Evolutionary conservation across 2,329 filamentous ascomycete genomes (phyloP), one percentile per base, ranked within the genome.

Genomic region (Nannizziopsis arthrosporioides): DNA sequence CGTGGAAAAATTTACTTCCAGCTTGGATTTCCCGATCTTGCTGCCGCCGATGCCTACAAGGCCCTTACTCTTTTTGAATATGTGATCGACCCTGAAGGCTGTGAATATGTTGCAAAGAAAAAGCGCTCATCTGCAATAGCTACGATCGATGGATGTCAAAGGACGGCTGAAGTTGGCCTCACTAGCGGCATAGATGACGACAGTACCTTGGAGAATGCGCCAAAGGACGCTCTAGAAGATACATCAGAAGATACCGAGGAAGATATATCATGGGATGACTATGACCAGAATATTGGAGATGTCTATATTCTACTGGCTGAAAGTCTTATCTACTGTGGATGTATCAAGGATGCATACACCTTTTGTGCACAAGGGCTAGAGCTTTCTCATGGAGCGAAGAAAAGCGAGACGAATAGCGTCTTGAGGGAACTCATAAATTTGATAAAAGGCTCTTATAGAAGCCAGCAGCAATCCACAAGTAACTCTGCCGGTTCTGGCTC

Each of bases 31-130:
- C 86, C 87, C 0, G 92, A 98, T 63, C 77, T 98, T 35, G 88
- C 88, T 4, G 82, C 83, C 9, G 86, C 87, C 31, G 89, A 95
- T 70, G 86, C 87, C 4, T 96, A 96, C 63, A 82, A 84, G 48
- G 88, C 89, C 1, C 74, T 96, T n/a, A 76, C 94, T 3, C 71
- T 98, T 41, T 77, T 84, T 12, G 90, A 96, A 60, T 86, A 92
- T 55, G 76, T 87, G 32, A 67, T 74, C 54, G 82, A 92, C 48
- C 65, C 65, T 48, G 84, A 90, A 53, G 89, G 22, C 22, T 27
- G 85, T 56, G 87, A 95, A 64, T 93, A 88, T 59, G 82, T 92
- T 61, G 80, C 87, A 64, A 82, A 42, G 60, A 69, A 51, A 56
- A 63, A 48, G 68, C 14, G 9, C 14, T 19, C 7, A 9, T 32